Percentiles rank a stretch among this genome's conserved stretches.
phyloP scores from a whole-genome alignment of 2,329 filamentous ascomycete species.

The Dothidotthia symphoricarpi region DNA sequence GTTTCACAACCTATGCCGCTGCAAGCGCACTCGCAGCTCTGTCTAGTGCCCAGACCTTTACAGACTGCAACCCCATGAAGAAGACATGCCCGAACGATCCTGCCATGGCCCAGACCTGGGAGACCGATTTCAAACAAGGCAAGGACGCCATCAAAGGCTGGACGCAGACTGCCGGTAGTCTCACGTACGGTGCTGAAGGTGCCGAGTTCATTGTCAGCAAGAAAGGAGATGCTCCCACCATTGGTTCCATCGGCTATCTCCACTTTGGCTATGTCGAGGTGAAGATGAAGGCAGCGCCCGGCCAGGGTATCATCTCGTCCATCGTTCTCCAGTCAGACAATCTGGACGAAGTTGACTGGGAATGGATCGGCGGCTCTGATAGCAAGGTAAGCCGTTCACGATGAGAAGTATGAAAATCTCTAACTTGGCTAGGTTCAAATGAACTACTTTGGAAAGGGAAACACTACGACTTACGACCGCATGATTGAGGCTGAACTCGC shows the following conservation, averaged over 20 bases:
- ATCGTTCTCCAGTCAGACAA: conserved; percentile 83
- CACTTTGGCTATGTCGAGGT: conserved; percentile 81
- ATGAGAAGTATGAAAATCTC: background rate
- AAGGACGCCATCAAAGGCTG: conserved; percentile 38
- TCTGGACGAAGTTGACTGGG: conserved; percentile 85
- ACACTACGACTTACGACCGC: conserved; percentile 69
- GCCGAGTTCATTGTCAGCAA: conserved; percentile 53
- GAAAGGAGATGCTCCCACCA: conserved; percentile 58
- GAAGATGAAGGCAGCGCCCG: conserved; percentile 71
- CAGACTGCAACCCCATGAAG: conserved; percentile 46
- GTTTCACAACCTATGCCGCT: conserved; percentile 27
- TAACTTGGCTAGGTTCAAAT: conserved; percentile 33
- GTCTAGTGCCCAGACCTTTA: conserved; percentile 47
- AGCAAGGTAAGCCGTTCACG: conserved; percentile 47
- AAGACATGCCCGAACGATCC: conserved; percentile 48
- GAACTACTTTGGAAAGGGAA: conserved; percentile 33
- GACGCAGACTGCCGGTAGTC: conserved; percentile 42
- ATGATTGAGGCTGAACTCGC: conserved; percentile 61
- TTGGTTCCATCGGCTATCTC: conserved; percentile 78
- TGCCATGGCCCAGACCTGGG: conserved; percentile 42
- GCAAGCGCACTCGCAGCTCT: conserved; percentile 35
- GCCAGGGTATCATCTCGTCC: conserved; percentile 73
- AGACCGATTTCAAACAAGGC: conserved; percentile 48
- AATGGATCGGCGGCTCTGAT: conserved; percentile 69
- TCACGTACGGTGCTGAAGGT: conserved; percentile 47